Conservation (phyloP, 2,329 filamentous ascomycete genomes). For the Fusarium xylarioides region DNA sequence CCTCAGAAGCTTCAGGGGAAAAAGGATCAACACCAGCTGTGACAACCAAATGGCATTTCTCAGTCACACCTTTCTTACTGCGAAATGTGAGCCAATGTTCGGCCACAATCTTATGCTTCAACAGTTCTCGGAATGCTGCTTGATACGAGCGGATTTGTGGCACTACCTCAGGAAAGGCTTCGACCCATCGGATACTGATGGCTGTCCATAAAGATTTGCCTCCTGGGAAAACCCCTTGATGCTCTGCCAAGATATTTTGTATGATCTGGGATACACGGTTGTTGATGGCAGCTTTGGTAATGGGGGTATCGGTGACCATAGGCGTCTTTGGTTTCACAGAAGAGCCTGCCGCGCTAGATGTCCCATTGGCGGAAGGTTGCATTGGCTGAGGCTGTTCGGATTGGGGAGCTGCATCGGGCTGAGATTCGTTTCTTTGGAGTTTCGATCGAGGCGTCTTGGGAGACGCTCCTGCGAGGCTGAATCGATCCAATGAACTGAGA, state of each 20-base stretch:
- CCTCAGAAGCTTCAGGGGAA: slow-evolving; percentile 50
- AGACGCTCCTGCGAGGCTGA: slow-evolving; percentile 7
- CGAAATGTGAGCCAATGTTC: slow-evolving; percentile 58
- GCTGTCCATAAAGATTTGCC: slow-evolving; percentile 60
- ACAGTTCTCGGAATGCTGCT: slow-evolving; percentile 50
- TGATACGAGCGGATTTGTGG: slow-evolving; percentile 54
- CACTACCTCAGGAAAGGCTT: slow-evolving; percentile 51
- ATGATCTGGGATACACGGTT: slow-evolving; percentile 41
- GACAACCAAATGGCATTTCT: slow-evolving; percentile 57
- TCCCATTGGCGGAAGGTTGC: not conserved
- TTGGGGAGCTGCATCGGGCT: not conserved
- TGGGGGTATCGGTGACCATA: slow-evolving; percentile 16
- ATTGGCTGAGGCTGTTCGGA: not conserved
- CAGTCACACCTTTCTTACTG: slow-evolving; percentile 52
- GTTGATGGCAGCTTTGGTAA: slow-evolving; percentile 25
- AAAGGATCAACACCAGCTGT: slow-evolving; percentile 53
- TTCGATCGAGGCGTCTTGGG: slow-evolving; percentile 23
- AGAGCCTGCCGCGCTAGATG: not conserved
- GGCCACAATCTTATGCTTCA: slow-evolving; percentile 47
- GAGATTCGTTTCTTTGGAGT: slow-evolving; percentile 4
- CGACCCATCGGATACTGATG: slow-evolving; percentile 56
- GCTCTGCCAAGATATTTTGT: slow-evolving; percentile 43
- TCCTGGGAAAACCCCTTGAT: slow-evolving; percentile 60
- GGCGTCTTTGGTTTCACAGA: slow-evolving; percentile 9
- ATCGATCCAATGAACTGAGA: slow-evolving; percentile 21